phyloP scores from a whole-genome alignment of 2,329 filamentous ascomycete genomes.

The Penicillium psychrosexuale region DNA sequence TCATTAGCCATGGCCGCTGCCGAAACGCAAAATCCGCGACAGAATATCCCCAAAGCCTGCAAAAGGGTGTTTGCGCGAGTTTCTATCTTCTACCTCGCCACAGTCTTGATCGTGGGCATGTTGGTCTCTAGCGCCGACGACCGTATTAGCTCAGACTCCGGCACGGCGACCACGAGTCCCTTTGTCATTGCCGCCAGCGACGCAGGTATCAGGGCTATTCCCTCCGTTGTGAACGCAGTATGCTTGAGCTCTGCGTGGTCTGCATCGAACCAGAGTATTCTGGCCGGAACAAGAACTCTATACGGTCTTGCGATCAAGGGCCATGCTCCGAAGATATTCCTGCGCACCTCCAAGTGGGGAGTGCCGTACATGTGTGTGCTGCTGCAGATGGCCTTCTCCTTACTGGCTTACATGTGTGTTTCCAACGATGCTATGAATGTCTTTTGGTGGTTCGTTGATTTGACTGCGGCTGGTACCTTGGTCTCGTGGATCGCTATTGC shows the following conservation, averaged over 20 bases:
- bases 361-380: constrained; percentile 45
- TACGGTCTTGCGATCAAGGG: constrained; percentile 49
- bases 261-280: constrained; percentile 64
- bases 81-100: constrained; percentile 57
- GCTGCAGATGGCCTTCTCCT: constrained; percentile 41
- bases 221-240: constrained; percentile 72
- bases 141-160: constrained; percentile 17
- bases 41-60: constrained; percentile 55
- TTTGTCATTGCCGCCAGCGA: constrained; percentile 70
- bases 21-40: constrained; percentile 53
- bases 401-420: constrained; percentile 47
- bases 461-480: constrained; percentile 62
- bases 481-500: constrained; percentile 62
- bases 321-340: constrained; percentile 53
- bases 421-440: constrained; percentile 56
- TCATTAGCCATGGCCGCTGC: constrained; percentile 55
- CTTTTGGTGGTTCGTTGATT: constrained; percentile 62
- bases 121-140: constrained; percentile 55
- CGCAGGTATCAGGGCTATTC: constrained; percentile 65
- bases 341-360: constrained; percentile 36
- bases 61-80: constrained; percentile 55
- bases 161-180: constrained; percentile 45
- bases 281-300: constrained; percentile 52
- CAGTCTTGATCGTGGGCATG: constrained; percentile 58
- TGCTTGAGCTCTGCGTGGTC: constrained; percentile 71